Base-by-base conservation (phyloP, 768 basidiomycete genomes). In the Suillus ampliporus region DNA sequence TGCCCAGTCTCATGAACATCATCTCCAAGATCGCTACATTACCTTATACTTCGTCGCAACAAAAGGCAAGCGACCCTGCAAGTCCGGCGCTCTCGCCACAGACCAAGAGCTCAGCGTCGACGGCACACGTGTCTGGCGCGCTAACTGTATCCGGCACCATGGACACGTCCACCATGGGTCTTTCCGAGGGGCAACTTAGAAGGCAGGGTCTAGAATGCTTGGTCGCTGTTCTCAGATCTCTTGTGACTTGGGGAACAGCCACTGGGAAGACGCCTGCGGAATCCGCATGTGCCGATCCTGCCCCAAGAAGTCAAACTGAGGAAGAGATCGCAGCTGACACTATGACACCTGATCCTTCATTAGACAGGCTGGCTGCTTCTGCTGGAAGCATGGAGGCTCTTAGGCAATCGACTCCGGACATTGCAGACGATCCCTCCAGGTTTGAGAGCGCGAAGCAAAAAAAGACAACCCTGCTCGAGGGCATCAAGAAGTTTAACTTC, bases 371-470 rank as follows among this genome's bases (percentile, higher is more conserved):
- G 38, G 78, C 88, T 56, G 72, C 78, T 23, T 72, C 79, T 43
- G 73, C 76, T 46, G 73, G 77, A 44, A 87, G 85, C 65, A 75
- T 76, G 11, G 91, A 91, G 67, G 79, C 77, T 3, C 77, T 86
- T 21, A 83, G 90, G 60, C 86, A 88, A 57, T 77, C 85, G 13
- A 94, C 94, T 0, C 92, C 94, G 0, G 94, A 95, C 61, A 71
- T 89, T 43, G 76, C 78, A n/a, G 97, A 99, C 70, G 97, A 99
- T 73, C 97, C 97, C 1, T 89, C 83, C 21, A 85, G 86, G 70
- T 98, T 99, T 66, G 97, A 98, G 79, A 95, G 86, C 64, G 97
- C 95, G 13, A 98, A 97, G 74, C 92, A 95, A 78, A 91, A 93
- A 78, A 99, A 99, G 79, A 98, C 94, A 38, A 96, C 91, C 0